Conservation (phyloP, 495 filamentous ascomycete genomes). For the Lasiosphaeris hirsuta region DNA sequence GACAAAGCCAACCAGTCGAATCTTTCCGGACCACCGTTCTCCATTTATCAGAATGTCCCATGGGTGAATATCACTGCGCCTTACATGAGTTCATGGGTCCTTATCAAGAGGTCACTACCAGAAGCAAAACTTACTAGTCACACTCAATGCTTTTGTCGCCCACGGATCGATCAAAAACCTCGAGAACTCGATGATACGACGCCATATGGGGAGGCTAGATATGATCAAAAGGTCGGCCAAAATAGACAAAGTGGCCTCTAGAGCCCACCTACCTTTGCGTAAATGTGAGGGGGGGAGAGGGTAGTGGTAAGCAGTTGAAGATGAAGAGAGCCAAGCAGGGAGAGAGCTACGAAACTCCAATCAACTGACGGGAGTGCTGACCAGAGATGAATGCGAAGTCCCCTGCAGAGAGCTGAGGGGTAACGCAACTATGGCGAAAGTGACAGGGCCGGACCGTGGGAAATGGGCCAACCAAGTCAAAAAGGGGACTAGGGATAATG, state of each 20-base stretch:
- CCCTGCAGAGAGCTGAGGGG: not conserved
- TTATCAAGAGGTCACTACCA: not conserved
- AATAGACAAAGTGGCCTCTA: not conserved
- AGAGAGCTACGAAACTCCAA: too few species aligned
- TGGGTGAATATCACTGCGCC: constrained; percentile 37
- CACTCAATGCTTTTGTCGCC: constrained; percentile 38
- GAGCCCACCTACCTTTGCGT: too few species aligned
- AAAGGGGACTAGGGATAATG: not conserved
- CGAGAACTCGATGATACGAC: constrained; percentile 42
- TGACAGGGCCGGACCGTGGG: not conserved
- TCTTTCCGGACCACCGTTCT: constrained; percentile 38
- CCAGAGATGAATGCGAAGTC: not conserved
- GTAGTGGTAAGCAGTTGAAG: not conserved
- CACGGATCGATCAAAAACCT: constrained; percentile 35
- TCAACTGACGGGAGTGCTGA: not conserved
- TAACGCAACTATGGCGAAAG: not conserved
- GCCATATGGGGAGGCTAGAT: constrained; percentile 23
- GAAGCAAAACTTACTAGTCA: constrained; percentile 31
- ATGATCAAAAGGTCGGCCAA: not conserved
- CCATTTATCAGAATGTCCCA: constrained; percentile 42
- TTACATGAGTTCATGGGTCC: not conserved
- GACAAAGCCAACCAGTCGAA: constrained; percentile 41
- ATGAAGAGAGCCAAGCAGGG: too few species aligned
- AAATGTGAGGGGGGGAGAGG: too few species aligned
- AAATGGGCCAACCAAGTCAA: not conserved